Base-by-base conservation (phyloP, 768 basidiomycete genomes). In the Boletus vermiculosoides region DNA sequence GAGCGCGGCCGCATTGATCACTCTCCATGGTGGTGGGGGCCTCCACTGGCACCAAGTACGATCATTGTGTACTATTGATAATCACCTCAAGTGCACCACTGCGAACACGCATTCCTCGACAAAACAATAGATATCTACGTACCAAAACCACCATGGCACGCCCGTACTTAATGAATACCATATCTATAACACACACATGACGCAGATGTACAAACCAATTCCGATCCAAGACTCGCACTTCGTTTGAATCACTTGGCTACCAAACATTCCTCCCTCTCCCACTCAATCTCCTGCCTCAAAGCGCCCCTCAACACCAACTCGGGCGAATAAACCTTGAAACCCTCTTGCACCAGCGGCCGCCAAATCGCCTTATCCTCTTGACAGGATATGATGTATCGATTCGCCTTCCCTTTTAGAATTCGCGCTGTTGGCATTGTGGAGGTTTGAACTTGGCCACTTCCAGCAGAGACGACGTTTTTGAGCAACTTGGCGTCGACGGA, bases 391-490 rank as follows among this genome's bases (percentile, higher is more conserved):
- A 92, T 77, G 65, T 83, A 78, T 34, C 87, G 79, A 20, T 80
- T 71, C 23, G 62, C 58, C 46, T 79, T 78, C 2, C 78, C 78
- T 33, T 74, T 80, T 22, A 88, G 64, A 16, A 82, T 79, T 2
- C 86, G 83, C 33, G 73, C 59, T 0, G 84, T 88, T 1, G 85
- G 87, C 11, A 72, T 76, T 53, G 78, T 61, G 5, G 54, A 74
- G 0, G 74, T 75, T n/a, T 71, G 71, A 47, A 92, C 89, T 73
- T 83, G 80, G 0, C 91, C 93, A 4, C 92, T 91, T 59, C 82
- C 81, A 0, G 87, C 83, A 7, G 74, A 71, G 5, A 94, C 77
- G 6, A 95, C 84, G 46, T 82, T 83, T 74, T 83, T 87, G 53
- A 94, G 71, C 36, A 90, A 66, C 62, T 83, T 83, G 42, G 70